Evolutionary conservation across 2,329 filamentous ascomycete genomes (phyloP).

Genomic region (Xylariaceae sp.): DNA sequence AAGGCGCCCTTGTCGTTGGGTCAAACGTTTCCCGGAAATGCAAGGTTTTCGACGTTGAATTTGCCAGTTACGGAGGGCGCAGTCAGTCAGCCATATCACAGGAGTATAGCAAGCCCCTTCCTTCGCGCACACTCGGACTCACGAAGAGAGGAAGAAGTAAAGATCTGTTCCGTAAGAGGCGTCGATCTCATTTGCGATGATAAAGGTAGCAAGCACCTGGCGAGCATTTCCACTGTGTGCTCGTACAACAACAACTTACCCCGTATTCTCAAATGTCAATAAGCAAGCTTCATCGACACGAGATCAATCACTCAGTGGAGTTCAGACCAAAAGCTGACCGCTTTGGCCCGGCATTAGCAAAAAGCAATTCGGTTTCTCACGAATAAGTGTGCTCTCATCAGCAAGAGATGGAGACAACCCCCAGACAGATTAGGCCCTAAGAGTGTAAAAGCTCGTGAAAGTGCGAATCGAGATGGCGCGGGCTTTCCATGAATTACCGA

Average conservation of each 20-base stretch:
- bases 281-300: not conserved
- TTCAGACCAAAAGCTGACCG: not conserved
- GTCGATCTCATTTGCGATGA: not conserved
- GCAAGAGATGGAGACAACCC: no score
- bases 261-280: not conserved
- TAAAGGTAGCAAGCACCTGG: not conserved
- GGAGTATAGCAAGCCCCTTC: no score
- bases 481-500: not conserved
- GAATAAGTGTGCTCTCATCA: not conserved
- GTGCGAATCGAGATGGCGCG: not conserved
- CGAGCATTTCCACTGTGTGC: not conserved
- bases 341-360: not conserved
- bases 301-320: not conserved
- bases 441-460: not conserved
- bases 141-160: no score
- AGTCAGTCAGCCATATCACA: not conserved
- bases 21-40: not conserved
- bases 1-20: not conserved
- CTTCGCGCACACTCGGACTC: no score
- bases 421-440: no score
- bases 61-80: not conserved
- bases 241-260: not conserved
- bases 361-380: not conserved
- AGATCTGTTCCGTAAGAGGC: not conserved
- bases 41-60: not conserved